Evolutionary conservation across 2,329 filamentous ascomycete genomes (phyloP).

Genomic region (Massarina eburnea): DNA sequence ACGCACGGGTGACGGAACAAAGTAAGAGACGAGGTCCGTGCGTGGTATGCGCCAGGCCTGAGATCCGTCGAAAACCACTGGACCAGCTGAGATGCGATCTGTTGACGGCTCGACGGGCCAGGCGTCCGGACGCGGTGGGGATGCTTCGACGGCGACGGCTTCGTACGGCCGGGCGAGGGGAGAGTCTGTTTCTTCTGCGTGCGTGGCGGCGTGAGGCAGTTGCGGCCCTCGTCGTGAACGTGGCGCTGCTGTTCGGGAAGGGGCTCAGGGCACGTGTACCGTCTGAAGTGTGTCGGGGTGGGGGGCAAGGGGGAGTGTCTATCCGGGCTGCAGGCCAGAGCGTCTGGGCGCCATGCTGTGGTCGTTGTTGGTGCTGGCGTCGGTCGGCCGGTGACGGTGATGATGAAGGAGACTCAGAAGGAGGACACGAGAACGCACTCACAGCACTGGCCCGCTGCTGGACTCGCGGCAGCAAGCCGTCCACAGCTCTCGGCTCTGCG

Average conservation of each 20-base stretch:
- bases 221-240: constrained; percentile 28
- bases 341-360: constrained; percentile 26
- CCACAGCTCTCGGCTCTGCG: constrained; percentile 9
- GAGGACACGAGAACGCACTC: constrained; percentile 29
- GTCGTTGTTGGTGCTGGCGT: constrained; percentile 19
- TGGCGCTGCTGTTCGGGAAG: constrained; percentile 31
- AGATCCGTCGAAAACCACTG: neutral
- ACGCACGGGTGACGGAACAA: neutral
- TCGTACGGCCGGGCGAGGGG: constrained; percentile 7
- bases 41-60: neutral
- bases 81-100: neutral
- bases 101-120: neutral
- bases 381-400: constrained; percentile 19
- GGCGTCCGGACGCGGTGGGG: neutral
- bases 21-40: neutral
- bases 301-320: constrained; percentile 7
- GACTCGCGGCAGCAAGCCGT: constrained; percentile 11
- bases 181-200: no score
- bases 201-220: constrained; percentile 3
- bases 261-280: constrained; percentile 25
- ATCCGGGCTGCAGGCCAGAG: constrained; percentile 24
- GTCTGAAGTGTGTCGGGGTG: constrained; percentile 1
- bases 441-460: constrained; percentile 3
- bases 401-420: constrained; percentile 25
- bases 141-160: no score